Base-by-base conservation (phyloP, 2,329 filamentous ascomycete species). In the Pestalotiopsis sp. region DNA sequence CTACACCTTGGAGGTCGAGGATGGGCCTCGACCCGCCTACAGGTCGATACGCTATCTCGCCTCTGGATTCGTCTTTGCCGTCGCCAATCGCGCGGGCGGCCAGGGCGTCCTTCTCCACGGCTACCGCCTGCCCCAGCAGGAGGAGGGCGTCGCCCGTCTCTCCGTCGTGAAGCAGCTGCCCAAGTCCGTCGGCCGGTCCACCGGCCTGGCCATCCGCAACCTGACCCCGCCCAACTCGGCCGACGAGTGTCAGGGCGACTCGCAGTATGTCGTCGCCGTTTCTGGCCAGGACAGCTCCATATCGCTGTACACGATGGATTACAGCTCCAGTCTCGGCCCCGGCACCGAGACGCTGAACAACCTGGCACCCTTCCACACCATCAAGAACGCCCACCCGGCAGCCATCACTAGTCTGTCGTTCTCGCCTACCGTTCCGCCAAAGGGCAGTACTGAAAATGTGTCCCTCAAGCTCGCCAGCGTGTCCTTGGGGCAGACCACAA, bases 241-340 rank as follows among this genome's bases (percentile, higher is more conserved):
- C 0, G 83, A 77, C 1, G 81, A 86, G 1, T 82, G 78, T 63
- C 80, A 89, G 65, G 88, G 87, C 66, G 90, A 92, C 69, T 88
- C 91, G 61, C 94, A 98, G 80, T 92, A 94, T 72, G 88, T 92
- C 61, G 86, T 97, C 72, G 95, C 94, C 6, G 89, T 97, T 14
- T 92, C 93, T 2, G 92, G 91, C 9, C 92, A 92, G 74, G 93
- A 97, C 78, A 90, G 90, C 70, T 94, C 93, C 12, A 91, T 97
- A 72, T 89, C 88, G 4, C 82, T 97, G 36, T 92, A 91, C 79
- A 95, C 93, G 0, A 82, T 97, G 68, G 92, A 97, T 72, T 92
- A 93, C 77, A 83, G 83, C 69, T 77, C 80, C 20, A 78, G 83
- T 39, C 78, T 78, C 25, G 45, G 59, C 59, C 14, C 31, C 25